Evolutionary conservation across 306 rosid genomes (phyloP).

Genomic region (Trifolium repens): DNA sequence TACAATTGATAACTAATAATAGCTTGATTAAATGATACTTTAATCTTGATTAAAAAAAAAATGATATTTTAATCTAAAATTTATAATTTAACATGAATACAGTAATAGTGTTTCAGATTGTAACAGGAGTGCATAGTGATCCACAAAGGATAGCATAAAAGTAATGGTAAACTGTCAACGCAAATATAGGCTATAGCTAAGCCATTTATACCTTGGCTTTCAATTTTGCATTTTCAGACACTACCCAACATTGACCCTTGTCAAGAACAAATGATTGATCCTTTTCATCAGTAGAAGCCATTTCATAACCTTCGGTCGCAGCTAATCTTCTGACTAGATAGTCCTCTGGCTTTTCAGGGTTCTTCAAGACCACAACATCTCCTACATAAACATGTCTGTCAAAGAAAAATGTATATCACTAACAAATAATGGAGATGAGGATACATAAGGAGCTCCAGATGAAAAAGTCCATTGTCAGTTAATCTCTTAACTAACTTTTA

Average conservation of each 20-base stretch:
- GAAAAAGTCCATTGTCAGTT: conserved; percentile 6
- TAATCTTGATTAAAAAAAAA: not conserved
- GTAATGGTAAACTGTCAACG: not conserved
- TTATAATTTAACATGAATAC: conserved; percentile 5
- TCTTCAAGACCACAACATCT: conserved; percentile 89
- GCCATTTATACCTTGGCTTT: conserved; percentile 71
- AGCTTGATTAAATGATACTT: conserved; percentile 31
- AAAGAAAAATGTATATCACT: conserved; percentile 47
- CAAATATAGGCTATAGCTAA: conserved; percentile 8
- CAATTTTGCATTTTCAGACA: conserved; percentile 81
- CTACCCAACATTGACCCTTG: conserved; percentile 89
- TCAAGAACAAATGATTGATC: conserved; percentile 85
- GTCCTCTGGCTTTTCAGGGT: conserved; percentile 70
- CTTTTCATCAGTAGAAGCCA: conserved; percentile 79
- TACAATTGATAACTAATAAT: not conserved
- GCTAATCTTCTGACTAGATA: conserved; percentile 85
- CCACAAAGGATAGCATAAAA: conserved; percentile 22
- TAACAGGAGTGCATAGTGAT: conserved; percentile 30
- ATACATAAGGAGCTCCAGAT: conserved; percentile 27
- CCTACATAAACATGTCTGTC: conserved; percentile 87
- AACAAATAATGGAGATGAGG: conserved; percentile 37
- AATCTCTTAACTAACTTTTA: conserved; percentile 7
- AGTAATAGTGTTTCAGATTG: conserved; percentile 17
- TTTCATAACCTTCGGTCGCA: conserved; percentile 90
- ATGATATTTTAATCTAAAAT: conserved; percentile 18